Conservation (phyloP, 2,329 filamentous ascomycete species). For the Aspergillus sp. region DNA sequence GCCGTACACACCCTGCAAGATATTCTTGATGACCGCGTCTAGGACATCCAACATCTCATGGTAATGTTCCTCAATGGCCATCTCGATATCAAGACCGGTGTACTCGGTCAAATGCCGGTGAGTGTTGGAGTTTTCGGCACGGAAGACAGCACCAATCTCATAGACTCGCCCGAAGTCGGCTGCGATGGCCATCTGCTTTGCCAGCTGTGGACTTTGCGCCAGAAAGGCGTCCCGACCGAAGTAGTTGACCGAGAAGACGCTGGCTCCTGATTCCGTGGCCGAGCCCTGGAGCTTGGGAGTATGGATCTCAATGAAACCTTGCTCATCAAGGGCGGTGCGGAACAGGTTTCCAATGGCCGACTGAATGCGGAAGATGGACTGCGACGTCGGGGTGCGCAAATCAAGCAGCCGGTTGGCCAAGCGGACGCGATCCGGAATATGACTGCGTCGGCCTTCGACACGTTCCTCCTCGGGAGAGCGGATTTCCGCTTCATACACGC, state of each 20-base stretch:
- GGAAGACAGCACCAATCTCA: constrained; percentile 86
- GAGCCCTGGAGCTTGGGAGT: constrained; percentile 88
- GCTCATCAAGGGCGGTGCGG: constrained; percentile 68
- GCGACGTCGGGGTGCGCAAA: constrained; percentile 78
- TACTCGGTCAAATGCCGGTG: constrained; percentile 93
- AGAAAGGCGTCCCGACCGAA: constrained; percentile 84
- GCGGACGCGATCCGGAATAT: constrained; percentile 70
- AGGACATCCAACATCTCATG: constrained; percentile 79
- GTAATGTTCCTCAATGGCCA: constrained; percentile 86
- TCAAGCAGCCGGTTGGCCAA: constrained; percentile 78
- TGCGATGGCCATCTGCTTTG: constrained; percentile 89
- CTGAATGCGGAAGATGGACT: constrained; percentile 84
- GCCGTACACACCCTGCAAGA: constrained; percentile 69
- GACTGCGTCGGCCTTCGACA: constrained; percentile 55
- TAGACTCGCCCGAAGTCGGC: constrained; percentile 88
- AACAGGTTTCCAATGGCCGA: constrained; percentile 78
- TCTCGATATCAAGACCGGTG: constrained; percentile 88
- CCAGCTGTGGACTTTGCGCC: constrained; percentile 85
- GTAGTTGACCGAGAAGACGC: constrained; percentile 89
- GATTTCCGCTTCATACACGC: constrained; percentile 67
- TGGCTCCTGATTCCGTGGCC: constrained; percentile 86
- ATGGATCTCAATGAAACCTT: constrained; percentile 88
- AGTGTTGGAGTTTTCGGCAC: constrained; percentile 93
- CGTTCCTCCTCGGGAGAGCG: constrained; percentile 55
- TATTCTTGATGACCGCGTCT: constrained; percentile 76